Conservation (phyloP, 1,139 yeast species). For the Maudiozyma humilis region DNA sequence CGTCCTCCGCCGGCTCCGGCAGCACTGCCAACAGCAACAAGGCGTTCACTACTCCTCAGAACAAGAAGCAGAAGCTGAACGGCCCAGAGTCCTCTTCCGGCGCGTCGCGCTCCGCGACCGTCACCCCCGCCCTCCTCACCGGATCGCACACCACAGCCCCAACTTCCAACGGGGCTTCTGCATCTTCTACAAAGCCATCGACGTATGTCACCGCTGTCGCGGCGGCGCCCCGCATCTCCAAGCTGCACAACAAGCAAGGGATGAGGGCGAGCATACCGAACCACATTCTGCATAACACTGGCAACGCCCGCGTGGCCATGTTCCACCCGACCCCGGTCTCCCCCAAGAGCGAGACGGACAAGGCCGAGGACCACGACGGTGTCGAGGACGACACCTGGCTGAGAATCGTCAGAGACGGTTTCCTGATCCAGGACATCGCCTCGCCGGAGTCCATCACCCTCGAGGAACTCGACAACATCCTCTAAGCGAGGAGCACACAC, state of each 20-base stretch:
- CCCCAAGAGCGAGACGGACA: slow-evolving; percentile 28
- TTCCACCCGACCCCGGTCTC: slow-evolving; percentile 58
- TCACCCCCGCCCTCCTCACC: background rate
- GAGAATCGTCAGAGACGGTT: slow-evolving; percentile 64
- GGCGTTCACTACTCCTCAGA: slow-evolving; percentile 1
- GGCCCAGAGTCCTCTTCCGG: background rate
- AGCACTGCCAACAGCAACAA: background rate
- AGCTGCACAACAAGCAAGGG: slow-evolving; percentile 37
- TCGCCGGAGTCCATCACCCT: slow-evolving; percentile 69
- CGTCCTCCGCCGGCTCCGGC: background rate
- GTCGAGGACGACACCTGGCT: slow-evolving; percentile 39
- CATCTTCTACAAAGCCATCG: background rate
- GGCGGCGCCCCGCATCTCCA: slow-evolving; percentile 72
- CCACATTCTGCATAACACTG: background rate
- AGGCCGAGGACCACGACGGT: background rate
- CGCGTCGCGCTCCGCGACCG: background rate
- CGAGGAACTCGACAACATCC: slow-evolving; percentile 61
- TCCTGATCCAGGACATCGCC: slow-evolving; percentile 63
- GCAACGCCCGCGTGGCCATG: slow-evolving; percentile 3
- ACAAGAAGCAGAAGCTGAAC: slow-evolving; percentile 5
- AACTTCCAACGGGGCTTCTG: background rate
- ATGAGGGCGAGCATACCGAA: slow-evolving; percentile 4
- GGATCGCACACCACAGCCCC: background rate
- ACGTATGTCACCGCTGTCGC: slow-evolving; percentile 61
- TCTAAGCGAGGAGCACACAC: slow-evolving; percentile 28